Base-by-base conservation (phyloP, 768 basidiomycete genomes). In the Kwoniella sp. region DNA sequence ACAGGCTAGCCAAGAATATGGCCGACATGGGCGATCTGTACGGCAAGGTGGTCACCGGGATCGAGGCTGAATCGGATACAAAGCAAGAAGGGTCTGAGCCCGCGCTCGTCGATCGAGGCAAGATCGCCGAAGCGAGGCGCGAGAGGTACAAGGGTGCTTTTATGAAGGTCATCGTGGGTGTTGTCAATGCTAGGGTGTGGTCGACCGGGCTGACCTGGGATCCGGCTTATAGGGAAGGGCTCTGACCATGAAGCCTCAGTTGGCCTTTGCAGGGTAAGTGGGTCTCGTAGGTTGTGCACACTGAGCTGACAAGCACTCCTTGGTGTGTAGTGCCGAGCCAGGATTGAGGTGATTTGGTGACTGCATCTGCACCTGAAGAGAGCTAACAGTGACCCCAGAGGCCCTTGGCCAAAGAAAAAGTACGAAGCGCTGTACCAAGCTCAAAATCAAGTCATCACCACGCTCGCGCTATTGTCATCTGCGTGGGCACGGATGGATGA, bases 321-420 rank as follows among this genome's bases (percentile, higher is more conserved):
- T 32, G 31, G 31, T 8, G 31, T 32, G 48, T 31, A 64, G 60
- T 20, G 17, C 46, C 20, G 60, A 69, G 36, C 65, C 61, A 2
- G 60, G 57, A 20, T 32, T 64, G 12, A 50, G 50, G 60, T 68
- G 27, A 44, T 59, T 54, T 19, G 3, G 53, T 37, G 20, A 34
- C 22, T 22, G 22, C 7, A 20, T 27, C 19, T 58, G 7, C 34
- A 36, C 36, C 28, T 33, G 48, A 6, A n/a, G n/a, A n/a, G n/a
- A n/a, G n/a, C n/a, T n/a, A n/a, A n/a, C n/a, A n/a, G n/a, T n/a
- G 11, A 11, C 22, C 78, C 27, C 65, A 73, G 80, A 5, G 83
- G 83, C 7, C 76, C 74, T 17, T 84, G 81, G 81, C 80, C 81
- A 2, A 62, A 69, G 27, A 71, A 77, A 20, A 76, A 80, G 50